phyloP scores from a whole-genome alignment of 2,329 filamentous ascomycete genomes.

The Cordyceps militaris region DNA sequence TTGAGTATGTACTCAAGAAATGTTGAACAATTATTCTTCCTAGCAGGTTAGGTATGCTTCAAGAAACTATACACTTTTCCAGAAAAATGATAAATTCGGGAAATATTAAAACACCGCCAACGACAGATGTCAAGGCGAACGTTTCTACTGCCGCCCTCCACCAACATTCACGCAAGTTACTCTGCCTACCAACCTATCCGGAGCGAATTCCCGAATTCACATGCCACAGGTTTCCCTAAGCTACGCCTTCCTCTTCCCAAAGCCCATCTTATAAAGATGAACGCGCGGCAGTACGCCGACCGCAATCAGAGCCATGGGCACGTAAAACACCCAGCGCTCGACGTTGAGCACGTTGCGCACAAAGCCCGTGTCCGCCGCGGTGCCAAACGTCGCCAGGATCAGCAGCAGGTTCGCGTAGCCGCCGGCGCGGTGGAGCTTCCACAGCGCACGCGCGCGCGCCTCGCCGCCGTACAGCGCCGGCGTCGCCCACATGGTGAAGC shows the following conservation, averaged over 20 bases:
- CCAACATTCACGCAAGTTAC: too few relatives aligned
- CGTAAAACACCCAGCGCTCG: slow-evolving; percentile 65
- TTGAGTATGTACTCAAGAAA: too few relatives aligned
- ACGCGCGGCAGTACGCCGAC: slow-evolving; percentile 71
- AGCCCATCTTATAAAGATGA: slow-evolving; percentile 73
- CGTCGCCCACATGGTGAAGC: slow-evolving; percentile 73
- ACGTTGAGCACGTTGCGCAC: slow-evolving; percentile 62
- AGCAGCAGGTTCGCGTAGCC: slow-evolving; percentile 70
- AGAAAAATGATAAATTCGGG: too few relatives aligned
- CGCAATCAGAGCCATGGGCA: slow-evolving; percentile 60
- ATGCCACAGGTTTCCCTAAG: not conserved
- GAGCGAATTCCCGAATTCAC: too few relatives aligned
- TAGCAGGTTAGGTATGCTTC: too few relatives aligned
- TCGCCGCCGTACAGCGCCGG: slow-evolving; percentile 71
- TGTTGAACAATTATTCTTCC: too few relatives aligned
- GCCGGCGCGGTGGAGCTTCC: slow-evolving; percentile 78
- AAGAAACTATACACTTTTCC: too few relatives aligned
- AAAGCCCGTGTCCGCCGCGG: slow-evolving; percentile 71
- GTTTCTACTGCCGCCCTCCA: too few relatives aligned
- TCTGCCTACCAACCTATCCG: not conserved
- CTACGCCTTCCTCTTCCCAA: slow-evolving; percentile 13
- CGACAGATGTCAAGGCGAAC: too few relatives aligned
- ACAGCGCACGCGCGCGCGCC: slow-evolving; percentile 72
- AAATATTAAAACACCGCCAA: too few relatives aligned
- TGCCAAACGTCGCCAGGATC: slow-evolving; percentile 65